Evolutionary conservation across 2,329 filamentous ascomycete genomes (phyloP).

Genomic region (Raffaelea ambrosiae): DNA sequence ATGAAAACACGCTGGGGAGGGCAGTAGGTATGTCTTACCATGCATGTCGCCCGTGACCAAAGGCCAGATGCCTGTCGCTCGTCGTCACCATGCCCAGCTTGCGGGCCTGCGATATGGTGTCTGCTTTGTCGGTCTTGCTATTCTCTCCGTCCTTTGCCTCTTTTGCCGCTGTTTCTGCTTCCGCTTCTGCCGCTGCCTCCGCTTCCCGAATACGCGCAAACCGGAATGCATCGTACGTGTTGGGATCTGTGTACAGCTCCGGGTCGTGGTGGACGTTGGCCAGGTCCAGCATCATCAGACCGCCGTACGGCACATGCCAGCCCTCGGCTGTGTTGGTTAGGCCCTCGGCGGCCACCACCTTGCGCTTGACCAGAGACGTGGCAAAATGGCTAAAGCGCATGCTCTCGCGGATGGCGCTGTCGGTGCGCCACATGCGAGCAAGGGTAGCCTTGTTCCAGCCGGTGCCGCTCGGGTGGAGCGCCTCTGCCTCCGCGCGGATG

Average conservation of each 20-base stretch:
- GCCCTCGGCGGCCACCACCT: conserved; percentile 30
- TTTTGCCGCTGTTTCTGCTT: background rate
- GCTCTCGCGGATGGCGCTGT: conserved; percentile 45
- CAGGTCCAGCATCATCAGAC: conserved; percentile 33
- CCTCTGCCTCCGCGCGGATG: conserved; percentile 32
- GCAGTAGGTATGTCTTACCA: conserved; percentile 20
- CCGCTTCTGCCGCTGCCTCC: conserved; percentile 1
- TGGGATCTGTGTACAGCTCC: conserved; percentile 31
- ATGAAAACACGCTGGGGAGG: conserved; percentile 1
- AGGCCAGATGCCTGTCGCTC: conserved; percentile 39
- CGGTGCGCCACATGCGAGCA: conserved; percentile 32
- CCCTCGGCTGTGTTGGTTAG: conserved; percentile 31
- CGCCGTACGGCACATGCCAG: conserved; percentile 34
- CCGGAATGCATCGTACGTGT: conserved; percentile 39
- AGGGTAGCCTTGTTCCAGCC: conserved; percentile 39
- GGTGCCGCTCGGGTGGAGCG: conserved; percentile 15
- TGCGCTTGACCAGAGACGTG: conserved; percentile 35
- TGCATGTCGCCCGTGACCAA: conserved; percentile 49
- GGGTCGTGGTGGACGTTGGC: conserved; percentile 38
- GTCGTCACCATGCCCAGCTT: conserved; percentile 46
- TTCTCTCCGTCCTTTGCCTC: background rate
- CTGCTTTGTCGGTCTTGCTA: conserved; percentile 6
- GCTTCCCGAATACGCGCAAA: conserved; percentile 34
- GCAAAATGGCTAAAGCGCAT: conserved; percentile 40
- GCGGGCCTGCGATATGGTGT: conserved; percentile 22